phyloP scores from a whole-genome alignment of 768 basidiomycete genomes.

The Rhodotorula sphaerocarpa region DNA sequence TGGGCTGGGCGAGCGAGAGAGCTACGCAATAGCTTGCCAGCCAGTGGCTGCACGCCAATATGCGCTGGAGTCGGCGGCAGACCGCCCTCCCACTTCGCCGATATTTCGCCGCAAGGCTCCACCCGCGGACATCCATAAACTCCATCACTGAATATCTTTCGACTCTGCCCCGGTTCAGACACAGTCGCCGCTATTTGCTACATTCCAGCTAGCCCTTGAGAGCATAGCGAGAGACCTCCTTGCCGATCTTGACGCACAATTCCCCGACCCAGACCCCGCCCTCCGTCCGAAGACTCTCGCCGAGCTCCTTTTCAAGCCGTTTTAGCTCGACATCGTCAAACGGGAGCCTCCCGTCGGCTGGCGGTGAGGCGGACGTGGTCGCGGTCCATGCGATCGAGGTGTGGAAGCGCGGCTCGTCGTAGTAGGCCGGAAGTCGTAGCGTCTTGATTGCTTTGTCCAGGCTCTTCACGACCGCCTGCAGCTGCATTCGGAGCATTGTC shows the following conservation, averaged over 20 bases:
- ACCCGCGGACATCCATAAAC: too few relatives aligned
- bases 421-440: constrained; percentile 70
- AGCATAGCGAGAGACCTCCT: constrained; percentile 55
- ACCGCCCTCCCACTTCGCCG: too few relatives aligned
- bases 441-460: constrained; percentile 55
- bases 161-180: too few relatives aligned
- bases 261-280: constrained; percentile 52
- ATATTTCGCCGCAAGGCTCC: too few relatives aligned
- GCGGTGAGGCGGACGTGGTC: constrained; percentile 43
- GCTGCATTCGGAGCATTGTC: constrained; percentile 46
- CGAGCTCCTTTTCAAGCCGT: constrained; percentile 51
- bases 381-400: constrained; percentile 73
- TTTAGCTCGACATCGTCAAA: constrained; percentile 52
- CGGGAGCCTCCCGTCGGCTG: constrained; percentile 41
- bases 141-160: too few relatives aligned
- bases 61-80: too few relatives aligned
- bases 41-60: too few relatives aligned
- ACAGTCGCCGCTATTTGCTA: too few relatives aligned
- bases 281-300: constrained; percentile 47
- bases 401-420: constrained; percentile 73
- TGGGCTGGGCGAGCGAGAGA: too few relatives aligned
- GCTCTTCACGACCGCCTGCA: constrained; percentile 52
- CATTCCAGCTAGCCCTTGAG: not conserved
- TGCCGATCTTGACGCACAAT: constrained; percentile 63
- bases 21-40: too few relatives aligned